Evolutionary conservation across 345 rosid species (phyloP), one percentile per base, ranked within the genome.

Genomic region (Corchorus olitorius): DNA sequence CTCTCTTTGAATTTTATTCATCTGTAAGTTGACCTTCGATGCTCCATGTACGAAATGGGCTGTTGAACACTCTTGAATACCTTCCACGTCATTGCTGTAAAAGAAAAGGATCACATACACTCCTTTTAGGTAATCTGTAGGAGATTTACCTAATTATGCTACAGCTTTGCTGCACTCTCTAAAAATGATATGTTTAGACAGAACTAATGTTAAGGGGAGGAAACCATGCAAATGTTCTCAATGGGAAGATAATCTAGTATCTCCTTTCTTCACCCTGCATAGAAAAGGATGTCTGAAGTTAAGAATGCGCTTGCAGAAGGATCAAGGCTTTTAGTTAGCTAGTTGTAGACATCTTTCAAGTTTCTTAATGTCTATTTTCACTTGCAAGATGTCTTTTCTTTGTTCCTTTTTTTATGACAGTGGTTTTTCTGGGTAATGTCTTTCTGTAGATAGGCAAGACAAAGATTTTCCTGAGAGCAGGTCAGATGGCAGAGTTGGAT

Each of bases 401-500:
- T 70, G 35, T 63, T 62, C 65, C 9, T 13, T 52, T 19, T 19
- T 61, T 12, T 17, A 13, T 79, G 58, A 55, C 46, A 34, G 39
- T n/a, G 20, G 27, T 37, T 70, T 41, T 59, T 75, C 64, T 63
- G 27, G 33, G 15, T 70, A 17, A 65, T 56, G 78, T 64, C 43
- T 84, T 45, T 80, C 69, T 71, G 80, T 92, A 96, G 99, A 84
- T 96, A 77, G 99, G 99, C 56, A 93, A 91, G 85, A 83, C 89
- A 54, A 93, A 96, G 81, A 83, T 96, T 74, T 96, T 93, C 84
- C 92, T 96, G 49, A 89, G 99, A 89, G 99, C 99, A 35, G 99
- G 99, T 75, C 99, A 96, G 89, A 93, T 96, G 99, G 99, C 99
- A 77, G 97, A 93, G 87, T 79, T 96, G 83, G 99, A 96, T 87